Evolutionary conservation across 139 green algal genomes (phyloP).

Genomic region (Chlamydomonas eustigma): DNA sequence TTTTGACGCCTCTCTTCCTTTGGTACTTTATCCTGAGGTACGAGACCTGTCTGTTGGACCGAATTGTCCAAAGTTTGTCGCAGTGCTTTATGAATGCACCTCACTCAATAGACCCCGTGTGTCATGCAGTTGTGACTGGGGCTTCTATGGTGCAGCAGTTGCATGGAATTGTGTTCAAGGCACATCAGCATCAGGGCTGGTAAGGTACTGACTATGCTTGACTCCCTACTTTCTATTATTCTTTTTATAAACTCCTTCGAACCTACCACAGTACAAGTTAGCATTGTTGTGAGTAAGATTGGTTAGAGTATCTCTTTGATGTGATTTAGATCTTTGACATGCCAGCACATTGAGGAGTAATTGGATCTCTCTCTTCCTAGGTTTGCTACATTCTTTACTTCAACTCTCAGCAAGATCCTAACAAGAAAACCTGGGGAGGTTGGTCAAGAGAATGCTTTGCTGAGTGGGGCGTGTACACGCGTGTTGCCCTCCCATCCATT

Average conservation of each 20-base stretch:
- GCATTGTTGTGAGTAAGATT: too few relatives aligned
- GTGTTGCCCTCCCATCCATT: slow-evolving; percentile 56
- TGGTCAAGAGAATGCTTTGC: slow-evolving; percentile 45
- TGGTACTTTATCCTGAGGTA: slow-evolving; percentile 54
- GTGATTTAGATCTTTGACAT: too few relatives aligned
- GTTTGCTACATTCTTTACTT: slow-evolving; percentile 29
- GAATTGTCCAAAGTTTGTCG: background rate
- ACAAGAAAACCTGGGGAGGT: slow-evolving; percentile 38
- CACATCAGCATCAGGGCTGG: slow-evolving; percentile 30
- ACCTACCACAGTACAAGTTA: too few relatives aligned
- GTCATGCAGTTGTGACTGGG: slow-evolving; percentile 43
- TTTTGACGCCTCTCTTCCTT: slow-evolving; percentile 51
- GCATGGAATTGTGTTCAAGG: slow-evolving; percentile 48
- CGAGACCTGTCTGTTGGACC: background rate
- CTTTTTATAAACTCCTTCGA: too few relatives aligned
- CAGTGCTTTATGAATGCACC: too few relatives aligned
- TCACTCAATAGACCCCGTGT: too few relatives aligned
- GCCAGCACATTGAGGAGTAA: too few relatives aligned
- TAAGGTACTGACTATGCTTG: background rate
- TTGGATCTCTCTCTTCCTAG: too few relatives aligned
- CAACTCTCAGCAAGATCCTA: slow-evolving; percentile 16
- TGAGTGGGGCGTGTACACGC: slow-evolving; percentile 59
- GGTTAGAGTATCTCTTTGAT: too few relatives aligned
- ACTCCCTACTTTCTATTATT: too few relatives aligned
- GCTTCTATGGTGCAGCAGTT: slow-evolving; percentile 46